phyloP scores from a whole-genome alignment of 2,329 filamentous ascomycete genomes.

The Didymella keratinophila region DNA sequence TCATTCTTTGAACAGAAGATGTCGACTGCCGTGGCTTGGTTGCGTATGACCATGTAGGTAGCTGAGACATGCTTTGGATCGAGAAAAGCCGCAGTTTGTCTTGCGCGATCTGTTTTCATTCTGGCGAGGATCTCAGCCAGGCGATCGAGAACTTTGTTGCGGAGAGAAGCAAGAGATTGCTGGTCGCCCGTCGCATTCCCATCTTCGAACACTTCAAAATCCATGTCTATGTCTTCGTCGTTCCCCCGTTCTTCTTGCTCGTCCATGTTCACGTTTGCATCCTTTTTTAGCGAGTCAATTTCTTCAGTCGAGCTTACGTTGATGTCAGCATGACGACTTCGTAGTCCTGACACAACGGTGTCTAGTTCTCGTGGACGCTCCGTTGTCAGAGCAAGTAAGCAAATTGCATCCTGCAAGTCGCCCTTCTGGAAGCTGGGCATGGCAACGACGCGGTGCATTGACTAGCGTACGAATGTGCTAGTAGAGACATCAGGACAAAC shows the following conservation, averaged over 20 bases:
- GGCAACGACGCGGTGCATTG: not conserved
- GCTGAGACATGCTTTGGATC: too few relatives aligned
- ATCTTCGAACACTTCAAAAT: too few relatives aligned
- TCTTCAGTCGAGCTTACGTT: not conserved
- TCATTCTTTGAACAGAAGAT: too few relatives aligned
- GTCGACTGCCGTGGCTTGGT: too few relatives aligned
- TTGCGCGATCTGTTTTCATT: too few relatives aligned
- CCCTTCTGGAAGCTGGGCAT: not conserved
- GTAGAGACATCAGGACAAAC: not conserved
- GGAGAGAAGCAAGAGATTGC: too few relatives aligned
- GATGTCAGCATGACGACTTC: not conserved
- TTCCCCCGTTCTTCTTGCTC: not conserved
- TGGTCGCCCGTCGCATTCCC: too few relatives aligned
- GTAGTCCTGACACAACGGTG: not conserved
- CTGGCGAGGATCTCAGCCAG: too few relatives aligned
- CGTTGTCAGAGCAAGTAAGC: not conserved
- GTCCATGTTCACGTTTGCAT: not conserved
- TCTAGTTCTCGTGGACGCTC: not conserved
- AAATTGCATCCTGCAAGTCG: not conserved
- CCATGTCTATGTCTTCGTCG: not conserved
- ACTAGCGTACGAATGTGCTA: not conserved
- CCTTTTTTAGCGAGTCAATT: not conserved
- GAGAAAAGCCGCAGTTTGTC: too few relatives aligned
- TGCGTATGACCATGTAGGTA: too few relatives aligned
- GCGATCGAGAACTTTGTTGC: too few relatives aligned